A percentile compares a stretch with the other conserved stretches of the same genome.
Evolutionary conservation across 2,329 filamentous ascomycete species (phyloP).

Genomic region (Sclerotinia sclerotiorum): DNA sequence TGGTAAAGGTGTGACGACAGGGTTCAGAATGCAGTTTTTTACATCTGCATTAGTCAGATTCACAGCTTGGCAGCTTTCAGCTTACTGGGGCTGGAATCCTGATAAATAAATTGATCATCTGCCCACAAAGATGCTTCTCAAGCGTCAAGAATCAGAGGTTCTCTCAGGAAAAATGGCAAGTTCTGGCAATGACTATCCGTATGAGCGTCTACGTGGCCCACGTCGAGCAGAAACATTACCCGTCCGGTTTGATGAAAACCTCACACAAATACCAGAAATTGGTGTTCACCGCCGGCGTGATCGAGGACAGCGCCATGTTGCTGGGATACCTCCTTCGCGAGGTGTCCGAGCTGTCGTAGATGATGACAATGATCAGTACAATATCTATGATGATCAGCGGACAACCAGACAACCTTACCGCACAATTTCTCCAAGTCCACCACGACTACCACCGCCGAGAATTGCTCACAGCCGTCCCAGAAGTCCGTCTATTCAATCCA

Average conservation of each 20-base stretch:
- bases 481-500: background rate
- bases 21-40: background rate
- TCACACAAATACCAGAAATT: slow-evolving; percentile 2
- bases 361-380: background rate
- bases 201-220: slow-evolving; percentile 6
- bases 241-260: slow-evolving; percentile 10
- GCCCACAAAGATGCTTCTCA: background rate
- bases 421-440: background rate
- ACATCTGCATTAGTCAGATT: background rate
- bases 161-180: background rate
- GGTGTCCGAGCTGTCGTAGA: background rate
- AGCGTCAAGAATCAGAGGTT: background rate
- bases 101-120: background rate
- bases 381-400: background rate
- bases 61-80: slow-evolving; percentile 5
- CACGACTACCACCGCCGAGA: background rate
- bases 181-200: too few species aligned
- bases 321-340: background rate
- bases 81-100: slow-evolving; percentile 5
- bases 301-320: background rate
- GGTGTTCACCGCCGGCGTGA: background rate
- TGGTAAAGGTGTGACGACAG: background rate
- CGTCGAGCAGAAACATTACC: slow-evolving; percentile 6
- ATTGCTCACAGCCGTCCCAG: background rate
- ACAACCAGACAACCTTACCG: background rate